Percentiles rank a stretch among this genome's conserved stretches.
These are phyloP conservation scores for Barnettozyma vustinii DNA, from an alignment of 805 yeast species.

Conservation along the genomic window DNA sequence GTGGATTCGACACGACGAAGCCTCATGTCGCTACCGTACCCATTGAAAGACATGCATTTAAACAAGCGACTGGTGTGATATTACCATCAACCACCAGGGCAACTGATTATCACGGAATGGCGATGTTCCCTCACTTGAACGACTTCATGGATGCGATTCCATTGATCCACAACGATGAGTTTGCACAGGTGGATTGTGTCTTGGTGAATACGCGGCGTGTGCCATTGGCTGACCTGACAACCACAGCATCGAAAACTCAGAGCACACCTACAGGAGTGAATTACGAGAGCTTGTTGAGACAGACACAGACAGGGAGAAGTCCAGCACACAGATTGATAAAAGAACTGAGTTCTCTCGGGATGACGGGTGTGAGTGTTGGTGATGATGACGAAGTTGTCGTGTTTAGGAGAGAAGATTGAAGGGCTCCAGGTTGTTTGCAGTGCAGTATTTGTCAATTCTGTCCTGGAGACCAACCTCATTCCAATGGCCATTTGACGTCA, in stretches of 20 bases:
- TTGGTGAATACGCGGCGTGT: not conserved
- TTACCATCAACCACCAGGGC: not conserved
- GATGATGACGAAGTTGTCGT: not conserved
- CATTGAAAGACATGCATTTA: not conserved
- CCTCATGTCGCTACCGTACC: not conserved
- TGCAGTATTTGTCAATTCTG: slow-evolving; percentile 40
- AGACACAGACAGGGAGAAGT: not conserved
- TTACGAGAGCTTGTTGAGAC: not conserved
- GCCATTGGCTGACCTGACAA: not conserved
- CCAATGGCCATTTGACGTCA: slow-evolving; percentile 40
- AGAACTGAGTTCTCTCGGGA: not conserved
- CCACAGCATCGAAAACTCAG: not conserved
- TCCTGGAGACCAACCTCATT: slow-evolving; percentile 47
- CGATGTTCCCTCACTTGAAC: not conserved
- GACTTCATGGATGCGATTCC: not conserved
- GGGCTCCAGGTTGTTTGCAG: slow-evolving; percentile 13
- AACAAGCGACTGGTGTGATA: not conserved
- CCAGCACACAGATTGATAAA: not conserved
- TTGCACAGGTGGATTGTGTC: not conserved
- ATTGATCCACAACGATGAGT: not conserved
- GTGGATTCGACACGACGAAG: not conserved
- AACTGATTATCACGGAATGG: not conserved
- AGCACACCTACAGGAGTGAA: not conserved
- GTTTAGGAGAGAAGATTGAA: not conserved
- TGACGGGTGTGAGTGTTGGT: not conserved